Evolutionary conservation across 1,284 basidiomycete species (phyloP), one percentile per base, ranked within the genome.

Genomic region (Sporisorium scitamineum): DNA sequence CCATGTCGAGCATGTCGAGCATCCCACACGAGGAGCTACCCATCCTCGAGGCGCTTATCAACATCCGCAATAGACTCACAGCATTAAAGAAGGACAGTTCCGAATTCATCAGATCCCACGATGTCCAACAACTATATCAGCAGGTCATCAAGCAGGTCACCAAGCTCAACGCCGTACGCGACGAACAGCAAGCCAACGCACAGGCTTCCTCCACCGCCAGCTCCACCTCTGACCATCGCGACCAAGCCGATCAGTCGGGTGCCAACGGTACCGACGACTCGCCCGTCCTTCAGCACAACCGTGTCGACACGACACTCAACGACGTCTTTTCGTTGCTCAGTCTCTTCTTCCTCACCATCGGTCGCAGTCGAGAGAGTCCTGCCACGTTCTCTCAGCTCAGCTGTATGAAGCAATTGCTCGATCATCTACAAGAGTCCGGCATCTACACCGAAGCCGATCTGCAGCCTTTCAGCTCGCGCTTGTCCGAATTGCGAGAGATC

Each of bases 131-230:
- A 50, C 91, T 98, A 75, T 98, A 98, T 88, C 93, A 94, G 79
- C 90, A 92, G 8, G 93, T 97, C 72, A 93, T 98, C 75, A 95
- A 96, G 86, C 95, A 98, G 89, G 95, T 98, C 66, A 95, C 93
- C 31, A 93, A 90, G 82, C 88, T 99, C 57, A 98, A 98, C 86
- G 91, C 93, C 76, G 91, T 97, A 57, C 91, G 96, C 64, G 93
- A 97, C 82, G 85, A 84, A 85, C 73, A 63, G 52, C 71, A 77
- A 47, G 74, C 69, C 53, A 66, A 61, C 59, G 60, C 65, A 14
- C 68, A 75, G 41, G 57, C 60, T 32, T 42, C 72, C 20, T 65
- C 68, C 31, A 26, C 55, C 41, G 47, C 65, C 61, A 74, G 59
- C 67, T 76, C 70, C 61, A 57, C 63, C 8, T 78, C 71, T 2